phyloP scores from a whole-genome alignment of 768 basidiomycete genomes.

The Collybiopsis confluens region DNA sequence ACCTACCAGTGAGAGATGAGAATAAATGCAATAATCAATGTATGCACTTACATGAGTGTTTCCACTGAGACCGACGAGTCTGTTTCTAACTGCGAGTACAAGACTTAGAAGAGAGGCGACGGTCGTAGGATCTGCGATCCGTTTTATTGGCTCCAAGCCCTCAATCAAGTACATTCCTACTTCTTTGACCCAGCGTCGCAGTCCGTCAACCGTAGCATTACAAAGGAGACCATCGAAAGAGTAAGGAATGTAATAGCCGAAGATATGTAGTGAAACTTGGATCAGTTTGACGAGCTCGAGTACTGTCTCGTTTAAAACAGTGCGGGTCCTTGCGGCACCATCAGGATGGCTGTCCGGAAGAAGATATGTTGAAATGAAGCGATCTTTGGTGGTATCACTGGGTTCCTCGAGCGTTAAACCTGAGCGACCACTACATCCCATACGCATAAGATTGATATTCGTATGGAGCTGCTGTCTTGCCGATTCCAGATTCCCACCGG shows the following conservation, averaged over 20 bases:
- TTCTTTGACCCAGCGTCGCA: constrained; percentile 62
- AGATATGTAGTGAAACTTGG: constrained; percentile 67
- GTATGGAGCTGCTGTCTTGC: constrained; percentile 67
- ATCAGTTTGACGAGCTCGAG: constrained; percentile 74
- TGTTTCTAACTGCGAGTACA: constrained; percentile 65
- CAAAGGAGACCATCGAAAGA: constrained; percentile 68
- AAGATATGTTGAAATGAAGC: constrained; percentile 70
- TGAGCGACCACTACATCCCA: constrained; percentile 75
- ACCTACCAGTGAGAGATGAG: constrained; percentile 13
- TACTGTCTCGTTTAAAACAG: constrained; percentile 59
- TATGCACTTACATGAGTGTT: constrained; percentile 27
- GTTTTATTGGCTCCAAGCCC: constrained; percentile 68
- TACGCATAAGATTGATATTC: constrained; percentile 80
- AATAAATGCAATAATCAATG: constrained; percentile 6
- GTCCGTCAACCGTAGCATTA: constrained; percentile 69
- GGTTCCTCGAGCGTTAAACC: constrained; percentile 78
- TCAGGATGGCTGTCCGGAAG: constrained; percentile 27
- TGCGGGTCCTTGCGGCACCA: constrained; percentile 11
- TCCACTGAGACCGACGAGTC: constrained; percentile 53
- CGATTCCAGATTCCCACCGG: constrained; percentile 61
- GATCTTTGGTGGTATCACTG: constrained; percentile 77
- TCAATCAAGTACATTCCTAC: constrained; percentile 55
- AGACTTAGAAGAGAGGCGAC: constrained; percentile 69
- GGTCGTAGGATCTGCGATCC: constrained; percentile 68
- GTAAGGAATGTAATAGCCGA: constrained; percentile 42